Evolutionary conservation across 306 rosid species (phyloP), one percentile per base, ranked within the genome.

Genomic region (Senna tora): DNA sequence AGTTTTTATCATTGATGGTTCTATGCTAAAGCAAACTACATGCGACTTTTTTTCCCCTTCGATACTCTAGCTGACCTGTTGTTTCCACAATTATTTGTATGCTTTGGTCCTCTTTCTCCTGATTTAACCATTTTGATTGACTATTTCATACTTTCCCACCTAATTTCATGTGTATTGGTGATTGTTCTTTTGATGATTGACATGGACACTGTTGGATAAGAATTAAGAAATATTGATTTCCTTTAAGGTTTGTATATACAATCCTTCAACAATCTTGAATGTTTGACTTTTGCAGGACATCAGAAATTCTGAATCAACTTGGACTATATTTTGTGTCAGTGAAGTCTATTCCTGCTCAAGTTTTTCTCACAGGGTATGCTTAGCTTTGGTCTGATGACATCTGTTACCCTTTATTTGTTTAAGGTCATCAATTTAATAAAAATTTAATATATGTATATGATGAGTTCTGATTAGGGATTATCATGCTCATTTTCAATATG

Each of bases 331-430:
- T 83, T 65, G 2, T 60, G 33, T 71, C 87, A n/a, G 62, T 78
- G 13, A 77, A 82, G 79, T 75, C 84, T 46, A 77, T 93, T 75
- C 98, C 96, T 20, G 60, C 77, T 36, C 85, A 65, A 69, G 84
- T 88, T 78, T 86, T 93, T 55, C 84, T 87, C 20, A 68, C 84
- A 16, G 96, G 96, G 98, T 92, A 86, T 62, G 71, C 50, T 56
- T 45, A 15, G 45, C 36, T 50, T 38, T 45, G 17, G 58, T 49
- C 62, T 63, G 15, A 20, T 41, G 63, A 33, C 41, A 10, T 50
- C 28, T 20, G 16, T 52, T 75, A 69, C 34, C 53, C 15, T 65
- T 63, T 3, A 17, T 60, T 67, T 72, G 65, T 75, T 61, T 53
- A 54, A 21, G n/a, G 20, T 30, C 46, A 42, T 36, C 30, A 14